phyloP scores from a whole-genome alignment of 225 moss, liverwort and hornwort genomes.

The Pleurozium schreberi region DNA sequence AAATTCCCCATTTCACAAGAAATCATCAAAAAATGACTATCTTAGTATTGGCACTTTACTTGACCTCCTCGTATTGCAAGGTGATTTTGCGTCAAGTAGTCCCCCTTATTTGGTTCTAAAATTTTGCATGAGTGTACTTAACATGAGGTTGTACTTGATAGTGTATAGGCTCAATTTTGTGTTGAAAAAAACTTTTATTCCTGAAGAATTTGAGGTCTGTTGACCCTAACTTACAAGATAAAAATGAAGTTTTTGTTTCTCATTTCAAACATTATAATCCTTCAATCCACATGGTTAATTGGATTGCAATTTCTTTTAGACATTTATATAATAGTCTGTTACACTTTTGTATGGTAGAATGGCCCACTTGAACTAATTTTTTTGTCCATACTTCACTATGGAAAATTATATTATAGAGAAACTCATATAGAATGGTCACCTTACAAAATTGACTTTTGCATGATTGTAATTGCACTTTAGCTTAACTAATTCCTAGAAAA shows the following conservation, averaged over 20 bases:
- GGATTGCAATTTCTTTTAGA: neutral
- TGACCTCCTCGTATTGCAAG: neutral
- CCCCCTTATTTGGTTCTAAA: neutral
- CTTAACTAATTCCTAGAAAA: too few species aligned
- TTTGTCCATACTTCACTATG: neutral
- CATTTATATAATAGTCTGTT: neutral
- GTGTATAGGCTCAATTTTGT: neutral
- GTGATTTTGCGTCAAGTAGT: neutral
- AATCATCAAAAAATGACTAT: neutral
- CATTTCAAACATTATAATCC: neutral
- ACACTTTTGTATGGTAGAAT: neutral
- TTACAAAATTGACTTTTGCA: too few species aligned
- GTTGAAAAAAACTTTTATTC: neutral
- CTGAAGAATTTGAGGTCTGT: neutral
- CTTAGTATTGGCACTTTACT: neutral
- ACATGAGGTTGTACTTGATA: neutral
- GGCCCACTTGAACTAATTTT: too few species aligned
- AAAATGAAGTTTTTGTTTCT: neutral
- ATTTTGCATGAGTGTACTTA: neutral
- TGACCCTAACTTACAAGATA: accelerated
- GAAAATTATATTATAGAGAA: too few species aligned
- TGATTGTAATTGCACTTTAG: too few species aligned
- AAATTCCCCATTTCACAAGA: neutral
- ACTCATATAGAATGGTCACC: too few species aligned
- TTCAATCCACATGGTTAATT: neutral